Base-by-base conservation (phyloP, 164 flowering plant genomes). In the Akebia trifoliata region DNA sequence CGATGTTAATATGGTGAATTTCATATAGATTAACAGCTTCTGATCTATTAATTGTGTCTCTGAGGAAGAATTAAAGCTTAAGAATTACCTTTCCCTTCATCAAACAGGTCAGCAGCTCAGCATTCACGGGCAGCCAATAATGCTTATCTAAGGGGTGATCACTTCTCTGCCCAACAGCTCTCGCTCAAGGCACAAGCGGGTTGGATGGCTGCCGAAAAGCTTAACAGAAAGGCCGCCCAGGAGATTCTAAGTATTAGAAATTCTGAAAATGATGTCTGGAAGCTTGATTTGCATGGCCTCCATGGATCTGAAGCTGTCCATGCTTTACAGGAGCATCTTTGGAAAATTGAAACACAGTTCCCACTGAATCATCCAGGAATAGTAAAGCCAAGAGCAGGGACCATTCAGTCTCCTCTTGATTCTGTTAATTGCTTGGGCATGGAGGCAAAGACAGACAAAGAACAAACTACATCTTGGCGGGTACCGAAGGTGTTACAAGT, bases 241-340 rank as follows among this genome's bases (percentile, higher is more conserved):
- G 82, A 82, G 61, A 90, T 93, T 59, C 65, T 90, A 50, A 56
- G 47, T 5, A 64, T 76, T 45, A 77, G 86, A 54, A 93, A 93
- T 53, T 54, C 61, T 34, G 37, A 66, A 50, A 81, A 84, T 65
- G 83, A 79, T 68, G 20, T 57, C 11, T 87, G 97, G 97, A 85
- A 81, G 59, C 69, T 93, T 72, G 99, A 93, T 62, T 73, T 93
- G 62, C 99, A 93, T 75, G 99, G 97, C 56, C 96, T 93, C 30
- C 99, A 93, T 72, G 90, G 86, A 43, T 65, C 76, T 15, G 99
- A 93, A 78, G 99, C 99, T 53, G 74, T 81, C 49, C 73, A 65
- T 40, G 87, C 85, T 48, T 69, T 93, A 60, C 69, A 73, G 55
- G 77, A 81, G 31, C 94, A 62, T 67, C 72, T 89, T 28, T 65